phyloP scores from a whole-genome alignment of 1,284 basidiomycete genomes.

The Apiotrichum gamsii region DNA sequence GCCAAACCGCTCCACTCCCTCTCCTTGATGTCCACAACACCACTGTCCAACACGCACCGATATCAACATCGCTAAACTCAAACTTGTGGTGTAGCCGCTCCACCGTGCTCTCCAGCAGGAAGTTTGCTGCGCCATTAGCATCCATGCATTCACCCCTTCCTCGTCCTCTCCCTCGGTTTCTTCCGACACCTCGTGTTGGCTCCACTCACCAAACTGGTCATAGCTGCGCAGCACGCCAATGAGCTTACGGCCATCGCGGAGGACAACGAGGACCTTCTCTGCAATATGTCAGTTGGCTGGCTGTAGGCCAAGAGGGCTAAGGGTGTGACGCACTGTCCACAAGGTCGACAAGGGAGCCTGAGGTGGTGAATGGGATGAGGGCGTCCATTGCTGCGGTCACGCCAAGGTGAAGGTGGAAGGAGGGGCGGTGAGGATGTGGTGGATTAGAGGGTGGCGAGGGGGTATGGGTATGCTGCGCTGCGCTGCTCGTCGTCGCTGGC shows the following conservation, averaged over 20 bases:
- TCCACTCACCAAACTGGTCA: slow-evolving; percentile 88
- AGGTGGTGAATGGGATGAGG: slow-evolving; percentile 91
- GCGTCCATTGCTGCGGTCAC: slow-evolving; percentile 94
- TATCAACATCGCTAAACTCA: slow-evolving; percentile 42
- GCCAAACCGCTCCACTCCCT: too few species aligned
- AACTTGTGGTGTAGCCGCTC: slow-evolving; percentile 44
- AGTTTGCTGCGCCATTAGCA: slow-evolving; percentile 62
- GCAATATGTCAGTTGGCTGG: slow-evolving; percentile 35
- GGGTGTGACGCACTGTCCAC: slow-evolving; percentile 86
- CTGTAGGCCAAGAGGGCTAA: slow-evolving; percentile 10
- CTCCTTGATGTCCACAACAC: too few species aligned
- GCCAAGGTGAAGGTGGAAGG: too few species aligned
- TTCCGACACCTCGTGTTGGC: too few species aligned
- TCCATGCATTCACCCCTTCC: too few species aligned
- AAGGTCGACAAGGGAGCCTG: slow-evolving; percentile 90
- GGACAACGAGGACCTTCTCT: slow-evolving; percentile 98
- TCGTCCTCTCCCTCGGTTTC: too few species aligned
- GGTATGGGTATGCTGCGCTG: too few species aligned
- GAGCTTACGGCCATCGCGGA: slow-evolving; percentile 92
- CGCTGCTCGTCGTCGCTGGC: too few species aligned
- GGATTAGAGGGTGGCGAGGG: too few species aligned
- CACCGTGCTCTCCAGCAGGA: slow-evolving; percentile 82
- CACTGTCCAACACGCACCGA: too few species aligned
- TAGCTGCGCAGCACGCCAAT: slow-evolving; percentile 94
- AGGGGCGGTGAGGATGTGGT: too few species aligned